Evolutionary conservation across 805 yeast species (phyloP).

Genomic region (Barnettozyma californica): DNA sequence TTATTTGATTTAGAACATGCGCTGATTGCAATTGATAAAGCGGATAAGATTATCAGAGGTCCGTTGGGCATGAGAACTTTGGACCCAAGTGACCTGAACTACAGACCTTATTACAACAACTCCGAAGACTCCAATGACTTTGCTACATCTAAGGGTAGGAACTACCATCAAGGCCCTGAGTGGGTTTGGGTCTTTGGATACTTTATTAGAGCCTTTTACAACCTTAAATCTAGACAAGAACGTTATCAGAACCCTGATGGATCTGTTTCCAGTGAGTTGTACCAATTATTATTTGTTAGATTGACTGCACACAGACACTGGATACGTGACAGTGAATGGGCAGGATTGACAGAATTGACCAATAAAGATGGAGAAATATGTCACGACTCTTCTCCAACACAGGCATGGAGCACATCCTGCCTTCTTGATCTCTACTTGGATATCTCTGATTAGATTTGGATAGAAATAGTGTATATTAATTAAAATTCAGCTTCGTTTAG

Average conservation of each 20-base stretch:
- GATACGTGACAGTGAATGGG: constrained; percentile 80
- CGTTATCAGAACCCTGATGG: constrained; percentile 28
- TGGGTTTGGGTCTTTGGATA: constrained; percentile 95
- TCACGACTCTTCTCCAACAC: constrained; percentile 87
- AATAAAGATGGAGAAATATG: constrained; percentile 83
- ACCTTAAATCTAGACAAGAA: constrained; percentile 42
- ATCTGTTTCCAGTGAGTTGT: constrained; percentile 45
- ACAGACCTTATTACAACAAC: constrained; percentile 84
- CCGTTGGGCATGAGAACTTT: constrained; percentile 89
- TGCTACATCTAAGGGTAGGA: constrained; percentile 91
- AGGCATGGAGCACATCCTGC: constrained; percentile 94
- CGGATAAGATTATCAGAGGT: constrained; percentile 74
- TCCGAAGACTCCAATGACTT: constrained; percentile 78
- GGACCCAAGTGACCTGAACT: constrained; percentile 89
- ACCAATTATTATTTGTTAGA: constrained; percentile 55
- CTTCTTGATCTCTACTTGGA: constrained; percentile 76
- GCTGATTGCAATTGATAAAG: constrained; percentile 55
- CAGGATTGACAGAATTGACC: constrained; percentile 89
- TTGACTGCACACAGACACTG: constrained; percentile 61
- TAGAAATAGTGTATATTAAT: constrained; percentile 1
- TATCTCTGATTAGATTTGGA: constrained; percentile 4
- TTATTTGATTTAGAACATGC: constrained; percentile 64
- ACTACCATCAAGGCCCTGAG: constrained; percentile 98
- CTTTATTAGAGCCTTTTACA: constrained; percentile 71
- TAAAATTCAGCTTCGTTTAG: no score